Evolutionary conservation across 176 grass and related monocot species (phyloP).

Genomic region (Musa itinerans): DNA sequence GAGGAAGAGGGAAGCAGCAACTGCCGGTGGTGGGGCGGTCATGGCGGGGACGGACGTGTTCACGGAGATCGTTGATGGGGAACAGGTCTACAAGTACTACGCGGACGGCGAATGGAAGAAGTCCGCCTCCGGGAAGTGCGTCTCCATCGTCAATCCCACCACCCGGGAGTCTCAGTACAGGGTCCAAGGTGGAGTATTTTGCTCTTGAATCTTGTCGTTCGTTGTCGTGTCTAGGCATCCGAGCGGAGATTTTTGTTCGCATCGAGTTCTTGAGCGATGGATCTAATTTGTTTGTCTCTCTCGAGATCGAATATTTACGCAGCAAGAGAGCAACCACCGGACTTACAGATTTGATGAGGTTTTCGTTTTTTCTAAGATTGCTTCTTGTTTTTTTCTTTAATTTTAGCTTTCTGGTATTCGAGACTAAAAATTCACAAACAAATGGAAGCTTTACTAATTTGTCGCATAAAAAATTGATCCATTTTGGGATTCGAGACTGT

Average conservation of each 20-base stretch:
- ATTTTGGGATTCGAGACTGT: no score
- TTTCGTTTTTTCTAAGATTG: no score
- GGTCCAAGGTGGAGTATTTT: constrained; percentile 56
- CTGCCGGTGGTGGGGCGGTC: background rate
- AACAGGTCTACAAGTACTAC: constrained; percentile 77
- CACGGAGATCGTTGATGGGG: constrained; percentile 57
- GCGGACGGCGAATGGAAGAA: constrained; percentile 75
- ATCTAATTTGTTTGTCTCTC: no score
- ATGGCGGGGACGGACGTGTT: constrained; percentile 67
- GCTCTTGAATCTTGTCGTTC: background rate
- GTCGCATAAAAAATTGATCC: background rate
- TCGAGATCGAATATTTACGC: no score
- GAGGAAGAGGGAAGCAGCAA: background rate
- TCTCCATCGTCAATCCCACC: constrained; percentile 92
- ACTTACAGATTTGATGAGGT: no score
- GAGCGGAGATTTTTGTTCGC: no score
- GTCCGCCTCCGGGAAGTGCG: constrained; percentile 73
- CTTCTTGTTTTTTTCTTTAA: no score
- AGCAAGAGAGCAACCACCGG: no score
- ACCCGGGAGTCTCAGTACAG: constrained; percentile 71
- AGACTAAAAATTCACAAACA: background rate
- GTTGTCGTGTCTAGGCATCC: no score
- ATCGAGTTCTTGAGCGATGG: no score
- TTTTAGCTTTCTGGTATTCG: background rate
- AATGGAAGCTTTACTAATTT: background rate